Conservation (phyloP, 805 yeast genomes). For the Candida hungchunana region DNA sequence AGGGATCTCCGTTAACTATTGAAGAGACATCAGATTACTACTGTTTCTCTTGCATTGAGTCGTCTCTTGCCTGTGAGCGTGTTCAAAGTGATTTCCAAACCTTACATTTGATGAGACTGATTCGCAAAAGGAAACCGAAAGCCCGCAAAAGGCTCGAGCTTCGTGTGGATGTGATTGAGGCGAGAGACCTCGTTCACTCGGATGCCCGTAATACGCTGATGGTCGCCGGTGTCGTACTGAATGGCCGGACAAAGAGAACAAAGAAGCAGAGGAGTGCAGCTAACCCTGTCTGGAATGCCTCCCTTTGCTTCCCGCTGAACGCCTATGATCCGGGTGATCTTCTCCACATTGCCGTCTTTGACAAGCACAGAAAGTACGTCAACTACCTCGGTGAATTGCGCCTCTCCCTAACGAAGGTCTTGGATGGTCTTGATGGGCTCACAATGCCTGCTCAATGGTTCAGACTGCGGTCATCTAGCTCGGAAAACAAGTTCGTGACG, state of each 20-base stretch:
- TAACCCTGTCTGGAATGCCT: conserved; percentile 23
- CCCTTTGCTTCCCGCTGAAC: conserved; percentile 14
- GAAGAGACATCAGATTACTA: too few relatives aligned
- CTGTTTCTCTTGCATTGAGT: too few relatives aligned
- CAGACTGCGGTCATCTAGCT: conserved; percentile 37
- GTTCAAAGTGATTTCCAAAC: too few relatives aligned
- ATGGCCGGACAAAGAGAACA: conserved; percentile 20
- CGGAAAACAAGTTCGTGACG: conserved; percentile 40
- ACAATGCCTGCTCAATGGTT: conserved; percentile 37
- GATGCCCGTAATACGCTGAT: conserved; percentile 13
- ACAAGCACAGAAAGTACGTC: conserved; percentile 25
- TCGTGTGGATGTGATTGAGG: conserved; percentile 19
- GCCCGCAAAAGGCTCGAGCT: conserved; percentile 15
- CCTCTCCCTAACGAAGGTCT: conserved; percentile 19
- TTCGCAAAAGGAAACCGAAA: conserved; percentile 10
- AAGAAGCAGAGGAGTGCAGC: conserved; percentile 21
- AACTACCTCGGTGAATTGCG: conserved; percentile 27
- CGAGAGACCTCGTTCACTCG: conserved; percentile 22
- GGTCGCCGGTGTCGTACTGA: conserved; percentile 26
- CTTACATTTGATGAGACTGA: not conserved
- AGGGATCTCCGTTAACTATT: too few relatives aligned
- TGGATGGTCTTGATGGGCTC: conserved; percentile 15
- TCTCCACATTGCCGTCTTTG: conserved; percentile 24
- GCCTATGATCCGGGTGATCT: conserved; percentile 10
- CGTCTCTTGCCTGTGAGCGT: too few relatives aligned